Conservation (phyloP, 2,329 filamentous ascomycete species). For the Huntiella bhutanensis region DNA sequence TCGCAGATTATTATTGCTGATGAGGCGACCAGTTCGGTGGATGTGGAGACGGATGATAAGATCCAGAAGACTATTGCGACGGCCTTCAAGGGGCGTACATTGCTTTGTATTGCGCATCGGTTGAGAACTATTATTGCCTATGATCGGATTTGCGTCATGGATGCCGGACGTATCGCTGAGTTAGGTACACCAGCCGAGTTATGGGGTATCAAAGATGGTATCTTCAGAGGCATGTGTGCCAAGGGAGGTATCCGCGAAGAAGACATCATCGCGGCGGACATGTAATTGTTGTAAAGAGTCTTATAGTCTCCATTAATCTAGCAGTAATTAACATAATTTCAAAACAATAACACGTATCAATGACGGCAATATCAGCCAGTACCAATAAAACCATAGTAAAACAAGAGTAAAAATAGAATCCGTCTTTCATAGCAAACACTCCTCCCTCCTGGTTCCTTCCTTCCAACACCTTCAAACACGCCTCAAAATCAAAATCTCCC, state of each 20-base stretch:
- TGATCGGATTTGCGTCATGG: conserved; percentile 94
- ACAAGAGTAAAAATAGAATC: too few relatives aligned
- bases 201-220: conserved; percentile 49
- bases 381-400: too few relatives aligned
- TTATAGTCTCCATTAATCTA: neutral
- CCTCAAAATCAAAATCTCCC: neutral
- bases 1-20: conserved; percentile 92
- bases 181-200: conserved; percentile 57
- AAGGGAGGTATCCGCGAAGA: conserved; percentile 52
- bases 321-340: too few relatives aligned
- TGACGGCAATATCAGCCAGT: too few relatives aligned
- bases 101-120: conserved; percentile 83
- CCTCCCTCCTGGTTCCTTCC: too few relatives aligned
- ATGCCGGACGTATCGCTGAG: conserved; percentile 71
- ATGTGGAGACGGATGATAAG: conserved; percentile 93
- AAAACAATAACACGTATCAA: too few relatives aligned
- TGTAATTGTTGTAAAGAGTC: conserved; percentile 15
- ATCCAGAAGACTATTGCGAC: conserved; percentile 77
- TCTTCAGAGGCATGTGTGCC: conserved; percentile 83
- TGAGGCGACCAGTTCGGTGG: conserved; percentile 81
- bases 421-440: too few relatives aligned
- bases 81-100: conserved; percentile 69
- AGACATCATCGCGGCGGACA: conserved; percentile 30
- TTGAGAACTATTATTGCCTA: conserved; percentile 85
- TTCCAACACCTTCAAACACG: too few relatives aligned